phyloP scores from a whole-genome alignment of 345 rosid genomes.

The Citrus medica region DNA sequence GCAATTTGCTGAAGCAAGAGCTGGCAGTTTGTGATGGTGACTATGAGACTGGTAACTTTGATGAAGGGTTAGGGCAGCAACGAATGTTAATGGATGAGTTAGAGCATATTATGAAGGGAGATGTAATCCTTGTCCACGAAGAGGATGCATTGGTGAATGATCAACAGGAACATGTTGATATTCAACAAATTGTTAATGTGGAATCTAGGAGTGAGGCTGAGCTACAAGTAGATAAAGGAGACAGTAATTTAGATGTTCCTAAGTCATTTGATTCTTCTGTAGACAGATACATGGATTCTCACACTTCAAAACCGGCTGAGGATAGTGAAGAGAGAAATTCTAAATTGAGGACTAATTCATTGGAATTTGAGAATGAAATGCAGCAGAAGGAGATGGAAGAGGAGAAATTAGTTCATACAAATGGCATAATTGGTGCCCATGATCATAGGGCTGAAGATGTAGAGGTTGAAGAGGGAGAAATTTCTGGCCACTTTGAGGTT shows the following conservation, averaged over 20 bases:
- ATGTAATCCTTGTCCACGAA: slow-evolving; percentile 22
- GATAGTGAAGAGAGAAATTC: slow-evolving; percentile 9
- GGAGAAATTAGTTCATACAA: slow-evolving; percentile 22
- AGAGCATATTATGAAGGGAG: slow-evolving; percentile 40
- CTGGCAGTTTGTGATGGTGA: slow-evolving; percentile 14
- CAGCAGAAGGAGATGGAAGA: slow-evolving; percentile 33
- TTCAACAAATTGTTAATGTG: slow-evolving; percentile 17
- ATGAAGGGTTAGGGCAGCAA: slow-evolving; percentile 21
- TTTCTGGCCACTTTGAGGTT: slow-evolving; percentile 37
- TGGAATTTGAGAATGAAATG: slow-evolving; percentile 18
- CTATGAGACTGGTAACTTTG: slow-evolving; percentile 29
- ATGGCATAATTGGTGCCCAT: slow-evolving; percentile 12
- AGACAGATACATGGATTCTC: slow-evolving; percentile 11
- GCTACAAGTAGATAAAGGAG: slow-evolving; percentile 22
- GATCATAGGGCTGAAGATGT: slow-evolving; percentile 32
- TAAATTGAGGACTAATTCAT: background rate
- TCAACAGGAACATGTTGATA: slow-evolving; percentile 21
- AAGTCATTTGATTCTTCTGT: slow-evolving; percentile 12
- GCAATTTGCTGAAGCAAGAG: slow-evolving; percentile 10
- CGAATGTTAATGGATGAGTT: slow-evolving; percentile 48
- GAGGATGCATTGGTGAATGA: slow-evolving; percentile 17
- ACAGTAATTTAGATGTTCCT: slow-evolving; percentile 12
- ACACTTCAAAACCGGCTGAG: slow-evolving; percentile 23
- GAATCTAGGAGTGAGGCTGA: slow-evolving; percentile 13
- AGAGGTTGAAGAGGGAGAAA: slow-evolving; percentile 59